Base-by-base conservation (phyloP, 305 asterid genomes). In the Solanum chacoense region DNA sequence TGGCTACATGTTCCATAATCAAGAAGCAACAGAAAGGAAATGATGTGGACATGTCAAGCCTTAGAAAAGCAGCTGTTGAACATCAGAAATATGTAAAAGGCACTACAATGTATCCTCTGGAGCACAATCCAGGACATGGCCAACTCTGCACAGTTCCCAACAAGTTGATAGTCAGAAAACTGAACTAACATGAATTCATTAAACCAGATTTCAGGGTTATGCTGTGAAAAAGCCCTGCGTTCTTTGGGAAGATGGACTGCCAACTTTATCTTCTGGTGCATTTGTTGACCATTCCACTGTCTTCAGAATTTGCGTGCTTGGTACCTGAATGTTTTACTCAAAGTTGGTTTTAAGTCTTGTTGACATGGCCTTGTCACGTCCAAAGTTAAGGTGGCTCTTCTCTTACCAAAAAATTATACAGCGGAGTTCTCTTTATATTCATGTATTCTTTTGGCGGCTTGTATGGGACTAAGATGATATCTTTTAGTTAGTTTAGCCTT, bases 31-130 rank as follows among this genome's bases (percentile, higher is more conserved):
- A 31, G 10, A 84, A 85, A 88, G 94, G 92, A 76, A 92, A 94
- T 74, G 40, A 20, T 45, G 86, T 77, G 65, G 84, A 24, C 42
- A 55, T 34, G 20, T 88, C 86, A 31, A 31, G 90, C 85, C 90
- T 91, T 32, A 91, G 97, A 87, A 90, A 85, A 89, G 95, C 95
- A 50, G 94, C 94, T 12, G 55, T 92, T 40, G 94, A 94, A 89
- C 98, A 95, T 91, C 87, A 90, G 79, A 92, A 90, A 88, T 94
- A 95, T 29, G 98, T 94, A 24, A 91, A 91, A 91, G 95, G 94
- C 72, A 87, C 93, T 45, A 92, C 94, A 18, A 94, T 95, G 97
- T 95, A 96, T 91, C 98, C 98, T n/a, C 90, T 95, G 97, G 98
- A 95, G 80, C 95, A 95, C 91, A 88, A 88, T 89, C 96, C 95